Evolutionary conservation across 441 rosid genomes (phyloP).

Genomic region (Viola pubescens): DNA sequence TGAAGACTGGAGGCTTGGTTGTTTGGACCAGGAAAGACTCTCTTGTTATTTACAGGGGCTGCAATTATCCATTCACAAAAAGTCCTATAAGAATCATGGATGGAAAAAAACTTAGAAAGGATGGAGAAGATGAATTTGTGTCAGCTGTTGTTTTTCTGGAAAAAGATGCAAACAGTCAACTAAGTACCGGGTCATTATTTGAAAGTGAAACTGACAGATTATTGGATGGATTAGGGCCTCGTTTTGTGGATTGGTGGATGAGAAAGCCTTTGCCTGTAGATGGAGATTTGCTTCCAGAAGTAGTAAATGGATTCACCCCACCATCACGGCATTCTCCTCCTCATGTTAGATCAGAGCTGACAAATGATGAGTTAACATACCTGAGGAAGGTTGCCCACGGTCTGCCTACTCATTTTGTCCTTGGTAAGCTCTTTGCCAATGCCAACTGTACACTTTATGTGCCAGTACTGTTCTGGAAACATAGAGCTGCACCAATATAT

Average conservation of each 20-base stretch:
- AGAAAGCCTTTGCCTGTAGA: constrained; percentile 81
- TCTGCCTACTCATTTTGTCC: constrained; percentile 81
- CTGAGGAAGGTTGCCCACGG: constrained; percentile 68
- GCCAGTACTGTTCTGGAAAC: not conserved
- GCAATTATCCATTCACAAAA: constrained; percentile 14
- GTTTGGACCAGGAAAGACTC: constrained; percentile 59
- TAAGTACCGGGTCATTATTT: constrained; percentile 42
- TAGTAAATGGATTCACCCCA: constrained; percentile 55
- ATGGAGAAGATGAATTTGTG: constrained; percentile 15
- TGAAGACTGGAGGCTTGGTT: constrained; percentile 85
- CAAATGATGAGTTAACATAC: constrained; percentile 54
- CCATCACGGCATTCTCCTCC: constrained; percentile 66
- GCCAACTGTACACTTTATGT: constrained; percentile 12
- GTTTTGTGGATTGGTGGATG: constrained; percentile 93
- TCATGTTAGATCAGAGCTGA: constrained; percentile 40
- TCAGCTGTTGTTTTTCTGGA: constrained; percentile 14
- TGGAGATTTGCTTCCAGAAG: constrained; percentile 69
- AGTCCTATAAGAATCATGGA: constrained; percentile 2
- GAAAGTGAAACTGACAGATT: constrained; percentile 84
- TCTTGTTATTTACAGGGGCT: constrained; percentile 53
- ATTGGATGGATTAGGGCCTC: constrained; percentile 77
- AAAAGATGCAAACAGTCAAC: constrained; percentile 9
- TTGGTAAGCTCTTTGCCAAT: constrained; percentile 36
- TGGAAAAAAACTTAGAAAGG: constrained; percentile 14
- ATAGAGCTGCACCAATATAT: not conserved